Evolutionary conservation across 2,329 filamentous ascomycete species (phyloP), one percentile per base, ranked within the genome.

Genomic region (Pseudogymnoascus sp.): DNA sequence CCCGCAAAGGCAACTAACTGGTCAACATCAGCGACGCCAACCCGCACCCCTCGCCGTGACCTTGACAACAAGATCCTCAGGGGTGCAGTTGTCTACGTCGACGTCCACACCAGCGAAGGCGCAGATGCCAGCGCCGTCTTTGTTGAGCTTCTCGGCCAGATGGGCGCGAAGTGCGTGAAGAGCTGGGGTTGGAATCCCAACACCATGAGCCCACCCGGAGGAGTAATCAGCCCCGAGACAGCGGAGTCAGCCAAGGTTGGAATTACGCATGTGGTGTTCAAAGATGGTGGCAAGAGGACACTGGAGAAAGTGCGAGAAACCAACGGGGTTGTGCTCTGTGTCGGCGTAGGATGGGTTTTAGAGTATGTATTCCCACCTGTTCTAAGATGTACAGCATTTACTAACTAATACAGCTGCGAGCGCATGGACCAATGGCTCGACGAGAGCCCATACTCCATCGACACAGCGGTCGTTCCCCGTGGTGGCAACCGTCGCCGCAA

Each of bases 241-340:
- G 66, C 67, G 13, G 75, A 73, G 37, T 69, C 70, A 13, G 68
- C 64, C 58, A 88, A 85, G 71, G 78, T 90, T 63, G 88, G 87
- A 4, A 90, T 96, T 68, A 96, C 91, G 0, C 92, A 96, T 70
- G 89, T 96, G 6, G 85, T 96, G 5, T 96, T 87, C 79, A 96
- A 96, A 73, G 92, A 96, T 70, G 92, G 92, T 52, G 86, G 86
- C 42, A 87, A 87, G 70, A 81, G 87, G 27, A 96, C 91, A 0
- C 75, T 96, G 66, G 87, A 95, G 71, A 95, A 92, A 74, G 87
- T 93, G 5, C 81, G 85, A 62, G 82, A 87, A 68, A 86, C 84
- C 39, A 81, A 83, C 12, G 90, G 90, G 5, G 79, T 89, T 31
- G 89, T 96, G 37, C 86, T 90, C 68, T 95, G 91, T 74, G 90